Percentiles rank a stretch among this genome's conserved stretches.
phyloP scores from a whole-genome alignment of 305 asterid species.

The Lippia alba region DNA sequence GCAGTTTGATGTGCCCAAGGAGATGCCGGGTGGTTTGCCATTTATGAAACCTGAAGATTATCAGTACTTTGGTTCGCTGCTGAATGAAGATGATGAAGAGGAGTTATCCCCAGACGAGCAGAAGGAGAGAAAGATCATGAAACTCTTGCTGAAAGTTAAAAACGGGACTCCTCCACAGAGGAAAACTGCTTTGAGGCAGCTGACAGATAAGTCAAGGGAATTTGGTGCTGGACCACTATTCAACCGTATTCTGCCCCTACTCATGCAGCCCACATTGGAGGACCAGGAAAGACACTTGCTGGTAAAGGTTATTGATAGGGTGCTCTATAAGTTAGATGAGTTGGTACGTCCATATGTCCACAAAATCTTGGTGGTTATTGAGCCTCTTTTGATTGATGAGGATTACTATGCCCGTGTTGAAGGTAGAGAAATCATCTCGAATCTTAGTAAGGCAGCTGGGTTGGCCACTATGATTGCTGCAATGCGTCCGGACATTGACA shows the following conservation, averaged over 20 bases:
- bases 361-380: slow-evolving; percentile 93
- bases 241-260: slow-evolving; percentile 87
- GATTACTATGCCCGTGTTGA: slow-evolving; percentile 97
- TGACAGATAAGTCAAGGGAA: slow-evolving; percentile 95
- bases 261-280: slow-evolving; percentile 97
- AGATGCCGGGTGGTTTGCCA: slow-evolving; percentile 94
- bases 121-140: slow-evolving; percentile 92
- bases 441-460: slow-evolving; percentile 98
- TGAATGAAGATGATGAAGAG: slow-evolving; percentile 60
- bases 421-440: slow-evolving; percentile 96
- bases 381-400: slow-evolving; percentile 92
- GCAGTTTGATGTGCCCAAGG: slow-evolving; percentile 92
- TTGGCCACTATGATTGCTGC: slow-evolving; percentile 99
- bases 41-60: slow-evolving; percentile 96
- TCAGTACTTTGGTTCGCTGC: slow-evolving; percentile 64
- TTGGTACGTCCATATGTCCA: slow-evolving; percentile 94
- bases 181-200: slow-evolving; percentile 95
- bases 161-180: slow-evolving; percentile 99
- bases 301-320: slow-evolving; percentile 95
- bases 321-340: slow-evolving; percentile 92
- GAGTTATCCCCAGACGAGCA: slow-evolving; percentile 83
- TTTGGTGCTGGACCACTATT: slow-evolving; percentile 95
- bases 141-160: slow-evolving; percentile 84
- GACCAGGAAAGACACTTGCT: slow-evolving; percentile 94
- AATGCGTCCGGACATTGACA: slow-evolving; percentile 99